phyloP scores from a whole-genome alignment of 2,329 filamentous ascomycete species.

The Aureobasidium melanogenum region DNA sequence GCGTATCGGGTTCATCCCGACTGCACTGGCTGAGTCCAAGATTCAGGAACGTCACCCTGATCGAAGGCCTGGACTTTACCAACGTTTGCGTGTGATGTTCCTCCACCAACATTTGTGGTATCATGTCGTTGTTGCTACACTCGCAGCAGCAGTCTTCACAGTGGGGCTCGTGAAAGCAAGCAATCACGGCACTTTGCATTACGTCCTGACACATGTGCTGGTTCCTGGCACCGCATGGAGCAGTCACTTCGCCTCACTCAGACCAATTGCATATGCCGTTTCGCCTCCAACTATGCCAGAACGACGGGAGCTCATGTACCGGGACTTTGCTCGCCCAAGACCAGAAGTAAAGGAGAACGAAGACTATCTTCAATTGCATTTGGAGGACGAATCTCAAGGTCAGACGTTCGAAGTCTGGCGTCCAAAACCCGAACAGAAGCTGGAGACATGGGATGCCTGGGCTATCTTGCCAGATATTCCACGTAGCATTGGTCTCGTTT shows the following conservation, averaged over 20 bases:
- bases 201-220: constrained; percentile 34
- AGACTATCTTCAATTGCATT: background rate
- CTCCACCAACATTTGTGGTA: constrained; percentile 49
- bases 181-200: constrained; percentile 37
- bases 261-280: constrained; percentile 51
- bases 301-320: constrained; percentile 46
- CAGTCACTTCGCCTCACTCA: constrained; percentile 1
- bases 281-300: constrained; percentile 51
- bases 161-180: constrained; percentile 45
- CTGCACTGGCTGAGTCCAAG: constrained; percentile 2
- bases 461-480: constrained; percentile 2
- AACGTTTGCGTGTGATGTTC: constrained; percentile 30
- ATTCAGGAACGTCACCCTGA: constrained; percentile 2
- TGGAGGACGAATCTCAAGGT: background rate
- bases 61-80: background rate
- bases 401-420: constrained; percentile 1
- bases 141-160: constrained; percentile 9
- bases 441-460: constrained; percentile 7
- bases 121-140: constrained; percentile 27
- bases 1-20: background rate
- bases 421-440: constrained; percentile 3
- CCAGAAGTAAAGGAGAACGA: background rate
- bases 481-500: background rate
- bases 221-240: constrained; percentile 53
- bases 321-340: constrained; percentile 45